These are phyloP conservation scores for Funneliformis geosporum DNA, from an alignment of 192 early-diverging fungal species.

Conservation along the genomic window DNA sequence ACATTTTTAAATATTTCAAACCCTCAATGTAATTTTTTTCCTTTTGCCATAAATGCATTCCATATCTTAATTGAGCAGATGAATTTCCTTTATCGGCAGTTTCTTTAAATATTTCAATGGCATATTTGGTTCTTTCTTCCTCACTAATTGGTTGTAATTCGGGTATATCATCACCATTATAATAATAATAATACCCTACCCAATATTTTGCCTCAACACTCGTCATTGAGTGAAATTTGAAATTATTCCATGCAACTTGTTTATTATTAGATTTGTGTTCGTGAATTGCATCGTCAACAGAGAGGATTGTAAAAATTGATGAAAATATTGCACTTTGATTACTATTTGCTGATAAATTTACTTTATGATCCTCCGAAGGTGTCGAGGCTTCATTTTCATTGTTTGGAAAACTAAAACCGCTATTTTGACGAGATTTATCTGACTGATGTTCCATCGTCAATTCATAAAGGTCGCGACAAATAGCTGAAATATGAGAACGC, in stretches of 20 bases:
- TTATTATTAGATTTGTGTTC: neutral
- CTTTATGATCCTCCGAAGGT: neutral
- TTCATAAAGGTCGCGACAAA: no score
- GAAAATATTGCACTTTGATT: neutral
- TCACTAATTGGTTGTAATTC: neutral
- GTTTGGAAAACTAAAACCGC: no score
- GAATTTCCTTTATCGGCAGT: slow-evolving; percentile 16
- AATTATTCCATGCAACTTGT: neutral
- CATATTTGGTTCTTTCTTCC: neutral
- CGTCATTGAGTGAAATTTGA: neutral
- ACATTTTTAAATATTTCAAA: slow-evolving; percentile 7
- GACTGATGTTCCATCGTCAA: no score
- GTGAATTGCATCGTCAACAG: neutral
- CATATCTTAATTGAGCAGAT: slow-evolving; percentile 21
- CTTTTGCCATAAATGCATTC: slow-evolving; percentile 3
- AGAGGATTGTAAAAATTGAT: neutral
- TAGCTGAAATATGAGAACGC: no score
- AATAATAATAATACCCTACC: slow-evolving; percentile 13
- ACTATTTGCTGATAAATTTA: neutral
- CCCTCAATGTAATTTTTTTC: neutral
- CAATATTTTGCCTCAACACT: slow-evolving; percentile 3
- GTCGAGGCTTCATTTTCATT: no score
- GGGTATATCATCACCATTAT: neutral
- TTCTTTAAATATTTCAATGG: neutral
- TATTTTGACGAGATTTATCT: no score